These are phyloP conservation scores for Phytophthora meadii DNA, from an alignment of 352 stramenopile species.

Conservation along the genomic window DNA sequence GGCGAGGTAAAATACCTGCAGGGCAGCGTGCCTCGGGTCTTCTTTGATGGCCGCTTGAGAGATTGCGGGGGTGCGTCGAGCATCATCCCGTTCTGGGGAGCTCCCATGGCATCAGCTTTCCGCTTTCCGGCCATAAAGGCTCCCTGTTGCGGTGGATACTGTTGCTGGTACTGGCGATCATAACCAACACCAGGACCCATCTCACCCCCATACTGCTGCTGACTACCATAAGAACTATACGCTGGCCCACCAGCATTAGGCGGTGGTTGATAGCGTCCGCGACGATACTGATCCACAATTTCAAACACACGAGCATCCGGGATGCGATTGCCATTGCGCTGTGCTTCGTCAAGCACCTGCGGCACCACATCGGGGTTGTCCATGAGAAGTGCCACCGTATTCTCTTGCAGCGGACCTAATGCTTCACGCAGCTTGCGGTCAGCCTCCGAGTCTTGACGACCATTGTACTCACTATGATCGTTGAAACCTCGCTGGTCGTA, in stretches of 20 bases:
- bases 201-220: slow-evolving; percentile 38
- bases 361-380: slow-evolving; percentile 79
- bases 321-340: slow-evolving; percentile 80
- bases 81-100: slow-evolving; percentile 43
- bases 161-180: slow-evolving; percentile 36
- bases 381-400: slow-evolving; percentile 74
- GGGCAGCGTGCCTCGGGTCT: slow-evolving; percentile 49
- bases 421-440: slow-evolving; percentile 69
- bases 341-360: slow-evolving; percentile 84
- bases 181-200: slow-evolving; percentile 39
- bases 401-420: slow-evolving; percentile 73
- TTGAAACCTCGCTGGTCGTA: slow-evolving; percentile 37
- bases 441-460: slow-evolving; percentile 52
- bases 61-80: slow-evolving; percentile 37
- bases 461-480: slow-evolving; percentile 37
- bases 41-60: slow-evolving; percentile 58
- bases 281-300: slow-evolving; percentile 74
- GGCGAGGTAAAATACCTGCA: slow-evolving; percentile 81
- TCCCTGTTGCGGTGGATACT: slow-evolving; percentile 44
- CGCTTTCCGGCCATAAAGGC: slow-evolving; percentile 46
- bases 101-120: slow-evolving; percentile 47
- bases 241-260: slow-evolving; percentile 35
- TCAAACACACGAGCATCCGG: slow-evolving; percentile 78
- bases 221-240: slow-evolving; percentile 57
- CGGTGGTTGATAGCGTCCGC: slow-evolving; percentile 41